phyloP scores from a whole-genome alignment of 352 stramenopile species.

The Phytophthora pisi region DNA sequence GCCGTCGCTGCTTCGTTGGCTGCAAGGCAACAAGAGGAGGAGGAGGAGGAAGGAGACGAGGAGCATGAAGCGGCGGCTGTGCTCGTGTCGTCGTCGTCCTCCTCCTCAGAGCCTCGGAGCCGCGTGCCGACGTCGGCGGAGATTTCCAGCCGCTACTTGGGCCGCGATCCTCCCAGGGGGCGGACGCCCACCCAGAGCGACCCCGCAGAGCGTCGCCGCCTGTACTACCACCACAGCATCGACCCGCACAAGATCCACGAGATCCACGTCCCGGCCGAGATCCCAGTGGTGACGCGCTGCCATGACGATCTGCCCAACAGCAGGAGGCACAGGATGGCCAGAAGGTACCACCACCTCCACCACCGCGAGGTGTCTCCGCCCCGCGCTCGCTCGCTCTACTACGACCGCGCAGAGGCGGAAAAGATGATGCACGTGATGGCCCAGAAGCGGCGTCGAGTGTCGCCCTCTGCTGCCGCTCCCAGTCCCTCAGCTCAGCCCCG shows the following conservation, averaged over 20 bases:
- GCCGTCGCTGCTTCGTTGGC: too few relatives aligned
- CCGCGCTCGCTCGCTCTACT: conserved; percentile 5
- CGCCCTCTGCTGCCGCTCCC: neutral
- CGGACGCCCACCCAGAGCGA: neutral
- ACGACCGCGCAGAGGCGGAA: neutral
- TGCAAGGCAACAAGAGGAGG: too few relatives aligned
- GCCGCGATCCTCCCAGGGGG: neutral
- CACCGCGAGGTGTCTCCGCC: neutral
- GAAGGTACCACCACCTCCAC: conserved; percentile 7
- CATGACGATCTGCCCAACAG: neutral
- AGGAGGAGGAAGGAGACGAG: too few relatives aligned
- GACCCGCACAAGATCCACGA: conserved; percentile 27
- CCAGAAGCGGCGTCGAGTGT: conserved; percentile 25
- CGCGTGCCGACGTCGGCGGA: neutral
- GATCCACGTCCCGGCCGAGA: conserved; percentile 19
- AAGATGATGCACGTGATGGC: neutral
- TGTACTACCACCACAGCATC: conserved; percentile 21
- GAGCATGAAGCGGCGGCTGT: too few relatives aligned
- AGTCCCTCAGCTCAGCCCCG: conserved; percentile 5
- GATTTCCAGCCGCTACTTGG: conserved; percentile 4
- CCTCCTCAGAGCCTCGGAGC: neutral
- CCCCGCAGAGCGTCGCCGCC: conserved; percentile 6
- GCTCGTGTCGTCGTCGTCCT: too few relatives aligned
- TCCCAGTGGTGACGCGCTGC: neutral
- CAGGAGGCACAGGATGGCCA: conserved; percentile 9